Percentiles rank a stretch among this genome's conserved stretches.
phyloP scores from a whole-genome alignment of 306 rosid species.

The Argentina anserina region DNA sequence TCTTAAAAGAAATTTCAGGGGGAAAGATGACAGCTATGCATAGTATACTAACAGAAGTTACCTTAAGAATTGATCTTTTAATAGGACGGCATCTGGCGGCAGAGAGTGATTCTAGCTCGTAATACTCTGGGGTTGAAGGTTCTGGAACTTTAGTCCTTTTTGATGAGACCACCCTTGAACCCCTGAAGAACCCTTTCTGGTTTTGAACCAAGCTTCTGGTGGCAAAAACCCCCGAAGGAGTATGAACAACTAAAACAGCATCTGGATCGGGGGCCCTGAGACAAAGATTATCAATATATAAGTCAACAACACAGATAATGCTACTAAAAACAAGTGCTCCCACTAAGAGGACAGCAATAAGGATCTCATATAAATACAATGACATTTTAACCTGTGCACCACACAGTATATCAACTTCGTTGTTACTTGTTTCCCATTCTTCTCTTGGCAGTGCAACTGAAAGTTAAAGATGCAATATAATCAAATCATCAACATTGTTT shows the following conservation, averaged over 20 bases:
- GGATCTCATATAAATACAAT: constrained; percentile 11
- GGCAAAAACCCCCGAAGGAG: constrained; percentile 65
- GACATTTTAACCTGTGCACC: constrained; percentile 71
- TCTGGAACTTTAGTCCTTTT: constrained; percentile 54
- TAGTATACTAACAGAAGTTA: constrained; percentile 19
- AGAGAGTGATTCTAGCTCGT: constrained; percentile 56
- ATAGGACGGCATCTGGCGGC: constrained; percentile 72
- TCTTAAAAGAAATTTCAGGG: not conserved
- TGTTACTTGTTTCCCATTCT: constrained; percentile 62
- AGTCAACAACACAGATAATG: not conserved
- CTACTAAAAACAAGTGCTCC: not conserved
- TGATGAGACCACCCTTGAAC: constrained; percentile 69
- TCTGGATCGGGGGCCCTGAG: constrained; percentile 72
- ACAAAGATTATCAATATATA: constrained; percentile 10
- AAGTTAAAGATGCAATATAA: constrained; percentile 34
- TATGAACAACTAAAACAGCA: constrained; percentile 69
- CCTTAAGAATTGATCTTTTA: constrained; percentile 59
- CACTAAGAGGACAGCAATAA: not conserved
- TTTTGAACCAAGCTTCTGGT: constrained; percentile 62
- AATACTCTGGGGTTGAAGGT: constrained; percentile 50
- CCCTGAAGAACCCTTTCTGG: constrained; percentile 71
- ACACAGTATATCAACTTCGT: constrained; percentile 78
- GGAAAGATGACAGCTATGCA: not conserved
- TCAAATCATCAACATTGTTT: constrained; percentile 25
- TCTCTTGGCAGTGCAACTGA: constrained; percentile 76